phyloP scores from a whole-genome alignment of 2,329 filamentous ascomycete species.

The Metarhizium brunneum region DNA sequence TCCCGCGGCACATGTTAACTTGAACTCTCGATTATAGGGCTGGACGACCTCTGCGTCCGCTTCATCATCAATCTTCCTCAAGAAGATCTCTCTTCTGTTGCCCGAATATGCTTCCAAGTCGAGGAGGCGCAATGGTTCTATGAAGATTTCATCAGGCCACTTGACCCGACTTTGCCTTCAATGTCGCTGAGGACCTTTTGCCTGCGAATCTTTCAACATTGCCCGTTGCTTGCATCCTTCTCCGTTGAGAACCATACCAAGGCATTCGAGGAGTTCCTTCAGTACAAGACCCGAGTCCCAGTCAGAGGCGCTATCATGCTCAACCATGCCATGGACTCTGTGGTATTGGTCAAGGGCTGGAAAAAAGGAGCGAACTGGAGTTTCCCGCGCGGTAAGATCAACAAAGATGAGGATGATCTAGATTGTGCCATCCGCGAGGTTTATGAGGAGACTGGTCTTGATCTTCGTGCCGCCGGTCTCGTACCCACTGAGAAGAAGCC shows the following conservation, averaged over 20 bases:
- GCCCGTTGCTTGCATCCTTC: conserved; percentile 76
- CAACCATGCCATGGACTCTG: conserved; percentile 88
- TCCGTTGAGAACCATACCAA: conserved; percentile 67
- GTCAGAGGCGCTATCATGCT: conserved; percentile 91
- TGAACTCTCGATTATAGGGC: conserved; percentile 44
- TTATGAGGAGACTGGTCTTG: conserved; percentile 90
- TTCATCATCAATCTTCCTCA: conserved; percentile 96
- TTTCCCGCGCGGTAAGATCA: conserved; percentile 95
- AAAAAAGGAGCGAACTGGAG: conserved; percentile 96
- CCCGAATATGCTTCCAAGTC: conserved; percentile 95
- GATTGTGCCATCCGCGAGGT: conserved; percentile 92
- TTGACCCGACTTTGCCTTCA: conserved; percentile 75
- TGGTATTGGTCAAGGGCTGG: conserved; percentile 92
- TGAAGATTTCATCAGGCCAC: conserved; percentile 94
- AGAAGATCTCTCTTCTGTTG: conserved; percentile 81
- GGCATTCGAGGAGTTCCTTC: conserved; percentile 85
- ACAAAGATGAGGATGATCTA: conserved; percentile 89
- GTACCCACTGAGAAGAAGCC: conserved; percentile 62
- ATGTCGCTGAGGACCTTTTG: conserved; percentile 81
- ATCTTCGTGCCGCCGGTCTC: conserved; percentile 66
- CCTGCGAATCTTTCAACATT: conserved; percentile 86
- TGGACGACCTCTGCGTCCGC: conserved; percentile 95
- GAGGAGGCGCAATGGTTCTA: conserved; percentile 99
- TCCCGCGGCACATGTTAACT: conserved; percentile 13
- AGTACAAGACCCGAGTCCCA: conserved; percentile 90